Percentiles rank a stretch among this genome's conserved stretches.
phyloP scores from a whole-genome alignment of 2,329 filamentous ascomycete species.

The Talaromyces sp. region DNA sequence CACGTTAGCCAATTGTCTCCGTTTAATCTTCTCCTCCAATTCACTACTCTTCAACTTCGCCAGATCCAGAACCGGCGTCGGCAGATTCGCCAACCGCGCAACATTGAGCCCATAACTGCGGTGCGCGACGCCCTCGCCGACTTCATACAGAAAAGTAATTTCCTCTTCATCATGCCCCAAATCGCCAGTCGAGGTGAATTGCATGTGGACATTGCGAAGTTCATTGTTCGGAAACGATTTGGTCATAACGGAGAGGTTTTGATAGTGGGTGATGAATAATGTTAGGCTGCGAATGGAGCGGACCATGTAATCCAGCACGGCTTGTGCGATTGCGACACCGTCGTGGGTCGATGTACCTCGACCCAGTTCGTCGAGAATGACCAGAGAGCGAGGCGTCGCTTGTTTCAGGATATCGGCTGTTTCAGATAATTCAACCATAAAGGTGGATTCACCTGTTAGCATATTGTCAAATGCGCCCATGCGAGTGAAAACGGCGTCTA shows the following conservation, averaged over 20 bases:
- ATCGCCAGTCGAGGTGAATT: conserved; percentile 59
- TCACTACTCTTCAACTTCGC: conserved; percentile 74
- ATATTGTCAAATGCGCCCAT: conserved; percentile 97
- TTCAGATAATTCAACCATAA: conserved; percentile 96
- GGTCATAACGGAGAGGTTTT: conserved; percentile 71
- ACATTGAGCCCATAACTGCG: conserved; percentile 93
- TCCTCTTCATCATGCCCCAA: conserved; percentile 58
- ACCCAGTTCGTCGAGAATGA: conserved; percentile 92
- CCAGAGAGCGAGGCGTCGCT: conserved; percentile 75
- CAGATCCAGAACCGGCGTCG: conserved; percentile 68
- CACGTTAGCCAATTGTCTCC: conserved; percentile 52
- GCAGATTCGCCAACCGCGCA: conserved; percentile 76
- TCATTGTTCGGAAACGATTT: conserved; percentile 60
- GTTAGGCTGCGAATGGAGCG: conserved; percentile 69
- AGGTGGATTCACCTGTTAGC: conserved; percentile 88
- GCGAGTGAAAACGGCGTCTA: conserved; percentile 89
- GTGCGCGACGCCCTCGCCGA: conserved; percentile 85
- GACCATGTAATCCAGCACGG: conserved; percentile 80
- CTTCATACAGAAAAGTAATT: conserved; percentile 91
- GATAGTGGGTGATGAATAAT: conserved; percentile 97
- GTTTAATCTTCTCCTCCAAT: conserved; percentile 68
- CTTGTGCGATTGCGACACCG: conserved; percentile 89
- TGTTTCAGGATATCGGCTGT: conserved; percentile 86
- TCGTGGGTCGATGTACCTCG: conserved; percentile 93
- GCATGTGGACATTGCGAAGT: conserved; percentile 89